phyloP scores from a whole-genome alignment of 257 asterid species.

The Solanum piurae region DNA sequence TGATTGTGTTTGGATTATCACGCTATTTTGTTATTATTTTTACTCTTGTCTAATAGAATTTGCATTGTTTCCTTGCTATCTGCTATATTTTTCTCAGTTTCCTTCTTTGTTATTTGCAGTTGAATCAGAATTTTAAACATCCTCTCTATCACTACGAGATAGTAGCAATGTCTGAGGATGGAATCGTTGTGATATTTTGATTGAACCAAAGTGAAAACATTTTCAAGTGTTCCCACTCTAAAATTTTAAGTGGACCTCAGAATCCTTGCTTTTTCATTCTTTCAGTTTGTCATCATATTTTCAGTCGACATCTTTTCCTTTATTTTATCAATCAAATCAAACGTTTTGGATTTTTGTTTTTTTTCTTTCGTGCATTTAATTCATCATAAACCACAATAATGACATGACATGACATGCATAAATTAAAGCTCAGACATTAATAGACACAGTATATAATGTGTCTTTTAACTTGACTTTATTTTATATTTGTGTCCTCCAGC shows the following conservation, averaged over 20 bases:
- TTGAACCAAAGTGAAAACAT: not conserved
- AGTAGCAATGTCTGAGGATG: no score
- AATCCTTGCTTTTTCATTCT: not conserved
- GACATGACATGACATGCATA: not conserved
- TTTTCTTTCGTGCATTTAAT: not conserved
- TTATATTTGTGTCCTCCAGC: no score
- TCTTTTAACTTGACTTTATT: no score
- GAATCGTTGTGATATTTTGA: not conserved
- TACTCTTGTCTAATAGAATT: no score
- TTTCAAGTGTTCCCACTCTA: not conserved
- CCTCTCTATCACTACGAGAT: not conserved
- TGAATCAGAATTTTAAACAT: no score
- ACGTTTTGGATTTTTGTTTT: not conserved
- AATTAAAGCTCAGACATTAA: not conserved
- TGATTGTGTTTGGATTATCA: not conserved
- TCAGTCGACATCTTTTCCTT: not conserved
- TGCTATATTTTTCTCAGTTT: no score
- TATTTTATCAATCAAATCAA: not conserved
- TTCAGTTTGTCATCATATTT: not conserved
- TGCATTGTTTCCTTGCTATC: fast-evolving
- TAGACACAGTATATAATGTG: no score
- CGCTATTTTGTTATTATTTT: no score
- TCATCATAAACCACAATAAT: not conserved
- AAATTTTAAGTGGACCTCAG: not conserved
- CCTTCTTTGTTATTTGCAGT: no score